Evolutionary conservation across 768 basidiomycete species (phyloP).

Genomic region (Pleurotus platypus): DNA sequence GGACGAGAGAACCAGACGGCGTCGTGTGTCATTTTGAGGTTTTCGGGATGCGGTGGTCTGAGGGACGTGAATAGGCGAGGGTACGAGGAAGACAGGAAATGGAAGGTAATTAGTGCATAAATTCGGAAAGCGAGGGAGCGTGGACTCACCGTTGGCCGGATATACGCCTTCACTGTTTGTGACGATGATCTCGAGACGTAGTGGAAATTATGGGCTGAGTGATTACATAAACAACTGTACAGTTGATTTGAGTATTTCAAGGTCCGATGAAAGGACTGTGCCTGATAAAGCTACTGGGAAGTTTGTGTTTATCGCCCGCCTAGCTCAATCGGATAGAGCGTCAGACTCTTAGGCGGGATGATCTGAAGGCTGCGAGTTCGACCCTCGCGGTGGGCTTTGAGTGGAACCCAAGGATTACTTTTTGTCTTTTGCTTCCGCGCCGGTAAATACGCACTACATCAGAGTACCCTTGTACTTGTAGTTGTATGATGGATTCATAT

Average conservation of each 20-base stretch:
- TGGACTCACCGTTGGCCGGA: background rate
- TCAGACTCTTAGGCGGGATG: constrained; percentile 41
- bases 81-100: background rate
- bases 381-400: constrained; percentile 72
- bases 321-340: constrained; percentile 68
- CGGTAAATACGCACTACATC: background rate
- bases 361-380: constrained; percentile 86
- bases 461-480: no score
- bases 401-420: no score
- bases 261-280: no score
- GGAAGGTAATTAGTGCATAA: background rate
- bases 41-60: constrained; percentile 14
- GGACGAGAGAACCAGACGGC: constrained; percentile 97
- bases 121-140: no score
- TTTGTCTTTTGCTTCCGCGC: background rate
- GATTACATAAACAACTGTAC: constrained; percentile 10
- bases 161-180: constrained; percentile 6
- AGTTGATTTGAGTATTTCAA: constrained; percentile 1
- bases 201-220: background rate
- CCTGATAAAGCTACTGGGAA: no score
- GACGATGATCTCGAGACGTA: background rate
- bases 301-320: constrained; percentile 47
- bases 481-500: no score
- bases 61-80: background rate
- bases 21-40: constrained; percentile 89